Conservation (phyloP, 208 protist species). For the Acanthamoeba triangularis region DNA sequence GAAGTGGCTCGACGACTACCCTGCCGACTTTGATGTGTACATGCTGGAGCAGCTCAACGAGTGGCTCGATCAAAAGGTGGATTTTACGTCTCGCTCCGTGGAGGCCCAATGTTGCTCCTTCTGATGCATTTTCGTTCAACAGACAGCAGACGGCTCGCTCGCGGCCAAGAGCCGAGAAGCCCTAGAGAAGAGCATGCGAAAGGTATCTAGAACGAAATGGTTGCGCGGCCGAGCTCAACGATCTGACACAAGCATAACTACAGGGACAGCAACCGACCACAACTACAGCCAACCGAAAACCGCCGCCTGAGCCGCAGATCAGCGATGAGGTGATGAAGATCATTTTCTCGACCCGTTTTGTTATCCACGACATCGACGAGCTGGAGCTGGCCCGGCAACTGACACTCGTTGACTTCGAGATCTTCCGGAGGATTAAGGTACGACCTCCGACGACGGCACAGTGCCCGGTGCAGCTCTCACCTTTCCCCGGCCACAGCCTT, state of each 20-base stretch:
- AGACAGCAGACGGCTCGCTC: neutral
- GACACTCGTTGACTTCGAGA: slow-evolving; percentile 71
- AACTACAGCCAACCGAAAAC: neutral
- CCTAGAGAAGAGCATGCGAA: slow-evolving; percentile 4
- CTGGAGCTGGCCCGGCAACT: slow-evolving; percentile 71
- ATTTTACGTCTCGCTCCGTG: neutral
- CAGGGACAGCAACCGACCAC: neutral
- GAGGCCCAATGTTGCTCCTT: neutral
- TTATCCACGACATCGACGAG: slow-evolving; percentile 34
- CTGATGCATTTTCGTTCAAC: neutral
- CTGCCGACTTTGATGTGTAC: slow-evolving; percentile 83
- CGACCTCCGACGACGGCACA: neutral
- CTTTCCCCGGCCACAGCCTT: neutral
- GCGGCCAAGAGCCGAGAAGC: slow-evolving; percentile 5
- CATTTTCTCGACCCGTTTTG: slow-evolving; percentile 31
- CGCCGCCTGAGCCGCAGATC: slow-evolving; percentile 7
- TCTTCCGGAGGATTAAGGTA: slow-evolving; percentile 72
- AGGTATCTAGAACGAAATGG: neutral
- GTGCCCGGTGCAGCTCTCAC: neutral
- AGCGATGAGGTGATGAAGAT: slow-evolving; percentile 31
- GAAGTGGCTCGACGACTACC: slow-evolving; percentile 86
- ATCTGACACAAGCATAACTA: too few relatives aligned
- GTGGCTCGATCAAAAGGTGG: neutral
- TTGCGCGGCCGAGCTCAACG: neutral
- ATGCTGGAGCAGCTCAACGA: slow-evolving; percentile 35